Base-by-base conservation (phyloP, 2,329 filamentous ascomycete species). In the Penicillium decumbens region DNA sequence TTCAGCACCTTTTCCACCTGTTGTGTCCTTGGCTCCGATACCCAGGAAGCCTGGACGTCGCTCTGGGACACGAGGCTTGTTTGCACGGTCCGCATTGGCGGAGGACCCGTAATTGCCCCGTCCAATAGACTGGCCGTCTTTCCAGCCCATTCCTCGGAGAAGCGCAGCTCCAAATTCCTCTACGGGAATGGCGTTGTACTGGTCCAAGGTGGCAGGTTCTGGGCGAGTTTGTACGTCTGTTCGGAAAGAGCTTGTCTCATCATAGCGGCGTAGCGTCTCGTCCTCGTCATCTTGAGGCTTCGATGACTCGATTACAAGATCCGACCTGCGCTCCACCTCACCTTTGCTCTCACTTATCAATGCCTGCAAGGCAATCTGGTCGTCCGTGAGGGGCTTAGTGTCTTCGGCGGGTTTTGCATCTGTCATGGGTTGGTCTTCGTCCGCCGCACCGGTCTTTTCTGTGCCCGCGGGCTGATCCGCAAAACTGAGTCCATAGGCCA, bases 141-240 rank as follows among this genome's bases (percentile, higher is more conserved):
- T 90, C 91, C 92, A 96, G 7, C 93, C 93, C 88, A 97, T 96
- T 8, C 91, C 90, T 28, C 91, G 83, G 30, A 98, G 78, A 56
- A 97, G 77, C 0, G 91, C 90, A 15, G 90, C 87, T 6, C 93
- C 93, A 58, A 97, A 98, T 61, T 96, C 90, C 59, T 96, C 92
- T 13, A 97, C 89, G 0, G 93, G 92, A 54, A 95, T 86, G 10
- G 86, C 84, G 50, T 87, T 85, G 72, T 97, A 97, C 62, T 93
- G 89, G 29, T 88, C 87, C 15, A 95, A 74, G 0, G 84, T 88
- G 3, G 89, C 85, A 27, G 82, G 78, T 20, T 89, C 87, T 1
- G 89, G 90, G 1, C 89, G 85, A 24, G 80, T 75, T 10, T 80
- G 77, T 27, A 91, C 80, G 65, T 92, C 88, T 24, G 81, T 79